Percentiles rank a stretch among this genome's conserved stretches.
phyloP scores from a whole-genome alignment of 2,329 filamentous ascomycete species.

The Apiospora saccharicola region DNA sequence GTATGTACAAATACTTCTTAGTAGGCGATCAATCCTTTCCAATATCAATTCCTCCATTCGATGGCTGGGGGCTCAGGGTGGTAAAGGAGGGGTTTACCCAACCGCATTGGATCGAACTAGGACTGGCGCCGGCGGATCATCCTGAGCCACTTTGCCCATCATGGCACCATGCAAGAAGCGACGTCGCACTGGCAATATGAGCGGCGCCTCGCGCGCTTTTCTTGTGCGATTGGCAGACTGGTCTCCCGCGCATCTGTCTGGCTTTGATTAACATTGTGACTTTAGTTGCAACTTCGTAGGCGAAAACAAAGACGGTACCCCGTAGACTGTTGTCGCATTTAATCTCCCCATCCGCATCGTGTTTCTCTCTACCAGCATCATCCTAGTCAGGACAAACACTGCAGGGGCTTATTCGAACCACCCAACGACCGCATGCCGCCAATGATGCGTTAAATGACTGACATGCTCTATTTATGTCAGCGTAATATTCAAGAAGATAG shows the following conservation, averaged over 20 bases:
- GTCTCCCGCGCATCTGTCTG: not conserved
- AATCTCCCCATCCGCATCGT: not conserved
- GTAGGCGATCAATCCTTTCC: not conserved
- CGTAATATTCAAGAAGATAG: not conserved
- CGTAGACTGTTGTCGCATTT: not conserved
- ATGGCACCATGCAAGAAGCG: not conserved
- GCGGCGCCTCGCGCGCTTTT: constrained; percentile 10
- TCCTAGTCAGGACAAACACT: not conserved
- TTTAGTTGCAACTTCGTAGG: not conserved
- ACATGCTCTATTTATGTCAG: not conserved
- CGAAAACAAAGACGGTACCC: not conserved
- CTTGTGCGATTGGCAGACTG: not conserved
- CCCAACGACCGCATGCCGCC: not conserved
- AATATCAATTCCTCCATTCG: not conserved
- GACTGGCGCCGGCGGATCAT: not conserved
- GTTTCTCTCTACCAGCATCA: not conserved
- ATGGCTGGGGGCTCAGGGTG: not conserved
- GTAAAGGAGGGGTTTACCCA: not conserved
- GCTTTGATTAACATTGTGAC: not conserved
- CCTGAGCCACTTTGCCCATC: not conserved
- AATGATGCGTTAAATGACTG: not conserved
- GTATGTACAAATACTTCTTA: not conserved
- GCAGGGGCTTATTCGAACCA: not conserved
- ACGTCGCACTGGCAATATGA: not conserved
- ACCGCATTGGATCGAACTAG: not conserved